Conservation (phyloP, 306 rosid species). For the Alnus glutinosa region DNA sequence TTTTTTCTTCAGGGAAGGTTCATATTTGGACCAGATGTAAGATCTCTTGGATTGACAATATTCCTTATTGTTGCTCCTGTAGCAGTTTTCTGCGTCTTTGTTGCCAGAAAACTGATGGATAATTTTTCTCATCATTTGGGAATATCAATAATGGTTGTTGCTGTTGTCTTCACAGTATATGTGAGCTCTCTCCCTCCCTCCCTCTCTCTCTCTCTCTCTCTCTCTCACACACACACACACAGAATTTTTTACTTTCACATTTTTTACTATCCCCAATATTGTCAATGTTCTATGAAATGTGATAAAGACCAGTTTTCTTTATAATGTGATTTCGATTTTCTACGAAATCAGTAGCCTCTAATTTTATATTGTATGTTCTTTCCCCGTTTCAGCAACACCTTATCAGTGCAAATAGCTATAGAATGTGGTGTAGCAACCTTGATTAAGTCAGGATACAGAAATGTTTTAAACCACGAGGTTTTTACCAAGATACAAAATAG, state of each 20-base stretch:
- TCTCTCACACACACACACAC: neutral
- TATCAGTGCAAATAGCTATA: neutral
- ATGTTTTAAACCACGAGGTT: neutral
- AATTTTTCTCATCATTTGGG: constrained; percentile 73
- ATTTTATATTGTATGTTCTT: neutral
- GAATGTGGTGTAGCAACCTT: neutral
- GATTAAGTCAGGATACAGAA: neutral
- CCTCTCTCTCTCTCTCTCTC: neutral
- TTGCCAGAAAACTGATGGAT: constrained; percentile 82
- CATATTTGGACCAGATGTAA: constrained; percentile 97
- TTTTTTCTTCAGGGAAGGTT: constrained; percentile 91
- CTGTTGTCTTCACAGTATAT: constrained; percentile 65
- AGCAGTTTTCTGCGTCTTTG: constrained; percentile 79
- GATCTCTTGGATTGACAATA: constrained; percentile 83
- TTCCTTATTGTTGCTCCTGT: constrained; percentile 87
- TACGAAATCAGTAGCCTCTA: neutral
- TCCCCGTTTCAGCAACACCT: neutral
- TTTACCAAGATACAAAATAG: neutral
- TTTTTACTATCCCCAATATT: constrained; percentile 3
- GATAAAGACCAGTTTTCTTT: constrained; percentile 11
- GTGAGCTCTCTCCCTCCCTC: constrained; percentile 62
- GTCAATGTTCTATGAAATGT: constrained; percentile 19
- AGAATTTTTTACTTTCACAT: neutral
- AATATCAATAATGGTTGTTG: constrained; percentile 58
- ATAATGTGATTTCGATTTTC: neutral